phyloP scores from a whole-genome alignment of 129 eudicot genomes.

The Solidago caesia region DNA sequence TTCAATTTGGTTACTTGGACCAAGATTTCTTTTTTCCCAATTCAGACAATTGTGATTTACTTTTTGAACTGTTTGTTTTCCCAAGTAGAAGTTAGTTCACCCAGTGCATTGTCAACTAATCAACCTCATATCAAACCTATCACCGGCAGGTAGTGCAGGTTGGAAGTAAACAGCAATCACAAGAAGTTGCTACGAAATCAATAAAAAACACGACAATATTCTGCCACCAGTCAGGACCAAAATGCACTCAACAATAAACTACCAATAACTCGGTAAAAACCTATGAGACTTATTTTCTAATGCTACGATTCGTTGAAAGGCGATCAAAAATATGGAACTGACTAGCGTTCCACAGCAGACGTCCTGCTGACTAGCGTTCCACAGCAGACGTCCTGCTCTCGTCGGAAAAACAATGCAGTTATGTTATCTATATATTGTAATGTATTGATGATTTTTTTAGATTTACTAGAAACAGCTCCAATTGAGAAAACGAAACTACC shows the following conservation, averaged over 20 bases:
- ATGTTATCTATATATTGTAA: slow-evolving; percentile 19
- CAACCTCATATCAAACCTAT: too few relatives aligned
- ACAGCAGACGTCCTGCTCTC: not conserved
- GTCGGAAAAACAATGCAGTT: slow-evolving; percentile 30
- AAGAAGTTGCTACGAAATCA: not conserved
- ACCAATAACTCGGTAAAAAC: not conserved
- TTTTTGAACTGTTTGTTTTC: too few relatives aligned
- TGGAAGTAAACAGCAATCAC: not conserved
- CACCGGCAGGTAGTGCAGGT: not conserved
- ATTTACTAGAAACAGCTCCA: slow-evolving; percentile 11
- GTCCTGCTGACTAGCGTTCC: slow-evolving; percentile 10
- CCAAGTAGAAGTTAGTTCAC: too few relatives aligned
- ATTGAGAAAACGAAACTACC: not conserved
- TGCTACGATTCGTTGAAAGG: not conserved
- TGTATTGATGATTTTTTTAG: not conserved
- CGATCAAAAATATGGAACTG: slow-evolving; percentile 9
- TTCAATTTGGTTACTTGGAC: too few relatives aligned
- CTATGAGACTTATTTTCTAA: not conserved
- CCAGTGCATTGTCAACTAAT: too few relatives aligned
- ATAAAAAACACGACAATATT: not conserved
- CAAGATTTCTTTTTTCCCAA: too few relatives aligned
- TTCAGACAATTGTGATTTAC: too few relatives aligned
- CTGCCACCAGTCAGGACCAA: not conserved
- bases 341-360: not conserved
- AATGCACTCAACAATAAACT: not conserved